These are phyloP conservation scores for Pseudocercospora fuligena DNA, from an alignment of 2,329 filamentous ascomycete species.

Conservation along the genomic window DNA sequence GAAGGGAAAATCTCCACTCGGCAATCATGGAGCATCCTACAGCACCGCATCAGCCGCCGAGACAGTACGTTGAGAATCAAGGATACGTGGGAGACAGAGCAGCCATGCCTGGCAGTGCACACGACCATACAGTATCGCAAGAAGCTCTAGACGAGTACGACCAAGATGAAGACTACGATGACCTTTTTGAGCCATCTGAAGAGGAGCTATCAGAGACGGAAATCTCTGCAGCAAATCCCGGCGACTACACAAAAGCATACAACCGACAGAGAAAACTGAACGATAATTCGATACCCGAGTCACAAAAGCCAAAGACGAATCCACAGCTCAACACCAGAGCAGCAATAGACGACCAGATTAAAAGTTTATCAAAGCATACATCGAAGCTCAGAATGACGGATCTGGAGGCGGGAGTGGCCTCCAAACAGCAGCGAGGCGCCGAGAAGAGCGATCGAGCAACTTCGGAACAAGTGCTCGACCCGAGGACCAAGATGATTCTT, in stretches of 20 bases:
- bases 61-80: conserved; percentile 39
- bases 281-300: conserved; percentile 54
- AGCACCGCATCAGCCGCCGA: conserved; percentile 33
- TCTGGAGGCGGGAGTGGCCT: conserved; percentile 56
- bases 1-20: background rate
- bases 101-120: conserved; percentile 36
- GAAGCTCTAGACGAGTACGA: conserved; percentile 26
- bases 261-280: conserved; percentile 79
- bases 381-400: conserved; percentile 81
- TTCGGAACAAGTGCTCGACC: conserved; percentile 91
- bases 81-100: conserved; percentile 37
- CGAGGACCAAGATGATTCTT: conserved; percentile 91
- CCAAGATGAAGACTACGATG: conserved; percentile 56
- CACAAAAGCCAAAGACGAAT: conserved; percentile 71
- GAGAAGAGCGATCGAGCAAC: conserved; percentile 88
- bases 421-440: conserved; percentile 55
- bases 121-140: conserved; percentile 22
- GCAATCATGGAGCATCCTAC: conserved; percentile 20
- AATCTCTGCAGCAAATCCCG: conserved; percentile 60
- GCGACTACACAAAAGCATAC: conserved; percentile 83
- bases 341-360: conserved; percentile 84
- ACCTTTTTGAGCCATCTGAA: conserved; percentile 56
- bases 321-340: conserved; percentile 79
- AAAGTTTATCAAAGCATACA: conserved; percentile 81
- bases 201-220: conserved; percentile 60